Base-by-base conservation (phyloP, 352 stramenopile genomes). In the Phytophthora cactorum region DNA sequence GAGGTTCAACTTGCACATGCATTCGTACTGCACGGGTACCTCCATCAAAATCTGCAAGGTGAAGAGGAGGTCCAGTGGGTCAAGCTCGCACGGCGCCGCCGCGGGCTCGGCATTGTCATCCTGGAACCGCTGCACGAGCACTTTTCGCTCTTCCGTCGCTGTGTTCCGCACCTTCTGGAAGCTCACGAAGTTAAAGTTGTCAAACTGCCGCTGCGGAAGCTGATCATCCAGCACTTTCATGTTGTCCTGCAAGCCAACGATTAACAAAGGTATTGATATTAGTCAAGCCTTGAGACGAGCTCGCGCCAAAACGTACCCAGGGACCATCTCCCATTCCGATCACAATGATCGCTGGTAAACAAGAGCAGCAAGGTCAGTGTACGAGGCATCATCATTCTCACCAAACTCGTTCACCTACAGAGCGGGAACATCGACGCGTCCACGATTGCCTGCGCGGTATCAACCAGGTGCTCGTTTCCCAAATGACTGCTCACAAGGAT, bases 141-240 rank as follows among this genome's bases (percentile, higher is more conserved):
- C 63, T 11, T 75, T 75, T 14, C 27, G 49, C 41, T 75, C 68
- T n/a, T 64, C 39, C 6, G 71, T 79, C 54, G 89, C 88, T 9
- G 82, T 74, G 60, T 81, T 75, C 72, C 91, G 82, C n/a, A 92
- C 76, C 2, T 68, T 69, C 53, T 81, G 77, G 72, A 92, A 93
- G 36, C 86, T 79, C 22, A 93, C 85, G 45, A 93, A 93, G 69
- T 95, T 83, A 68, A 93, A 93, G 61, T 95, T 95, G 77, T 93
- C 85, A 52, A 92, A 93, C 45, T 84, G 73, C 2, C 83, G 80
- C 36, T 77, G 31, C 4, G 85, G 81, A 12, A 95, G 62, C 29
- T 82, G 63, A 59, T 95, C 80, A 57, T 95, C 87, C 62, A 93
- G 90, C 55, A 87, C 73, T 25, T 82, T 60, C 83, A 95, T 92